These are phyloP conservation scores for Halenospora varia DNA, from an alignment of 495 filamentous ascomycete species.

Conservation along the genomic window DNA sequence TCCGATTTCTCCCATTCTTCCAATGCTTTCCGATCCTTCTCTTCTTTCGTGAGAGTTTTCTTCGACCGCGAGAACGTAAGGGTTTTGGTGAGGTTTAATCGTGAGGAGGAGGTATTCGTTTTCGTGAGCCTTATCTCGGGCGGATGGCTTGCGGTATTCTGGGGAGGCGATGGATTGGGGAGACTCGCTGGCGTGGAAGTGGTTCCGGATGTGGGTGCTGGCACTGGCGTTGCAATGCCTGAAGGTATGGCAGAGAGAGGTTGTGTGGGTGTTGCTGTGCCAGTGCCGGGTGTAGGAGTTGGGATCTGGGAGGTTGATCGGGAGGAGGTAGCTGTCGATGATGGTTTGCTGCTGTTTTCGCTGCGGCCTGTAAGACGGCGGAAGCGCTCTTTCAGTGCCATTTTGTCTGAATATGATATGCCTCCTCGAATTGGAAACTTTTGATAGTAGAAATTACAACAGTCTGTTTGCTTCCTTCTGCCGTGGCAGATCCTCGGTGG, in stretches of 20 bases:
- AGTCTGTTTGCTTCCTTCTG: not conserved
- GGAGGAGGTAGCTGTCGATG: not conserved
- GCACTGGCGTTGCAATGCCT: not conserved
- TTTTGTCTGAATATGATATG: not conserved
- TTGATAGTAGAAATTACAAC: no score
- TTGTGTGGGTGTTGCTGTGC: not conserved
- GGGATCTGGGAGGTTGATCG: not conserved
- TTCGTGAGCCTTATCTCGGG: not conserved
- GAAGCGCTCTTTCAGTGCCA: constrained; percentile 10
- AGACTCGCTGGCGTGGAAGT: not conserved
- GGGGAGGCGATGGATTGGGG: not conserved
- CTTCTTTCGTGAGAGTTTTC: constrained; percentile 4
- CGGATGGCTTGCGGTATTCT: no score
- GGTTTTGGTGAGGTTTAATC: constrained; percentile 1
- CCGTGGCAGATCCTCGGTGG: no score
- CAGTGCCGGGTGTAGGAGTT: not conserved
- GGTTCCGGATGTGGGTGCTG: no score
- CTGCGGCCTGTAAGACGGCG: not conserved
- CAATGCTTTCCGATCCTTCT: constrained; percentile 5
- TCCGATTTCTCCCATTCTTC: constrained; percentile 16
- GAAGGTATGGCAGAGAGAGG: not conserved
- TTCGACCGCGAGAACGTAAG: constrained; percentile 2
- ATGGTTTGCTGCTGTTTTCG: not conserved
- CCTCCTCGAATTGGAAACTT: not conserved
- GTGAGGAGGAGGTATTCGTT: not conserved